phyloP scores from a whole-genome alignment of 306 rosid species.

The Purshia tridentata region DNA sequence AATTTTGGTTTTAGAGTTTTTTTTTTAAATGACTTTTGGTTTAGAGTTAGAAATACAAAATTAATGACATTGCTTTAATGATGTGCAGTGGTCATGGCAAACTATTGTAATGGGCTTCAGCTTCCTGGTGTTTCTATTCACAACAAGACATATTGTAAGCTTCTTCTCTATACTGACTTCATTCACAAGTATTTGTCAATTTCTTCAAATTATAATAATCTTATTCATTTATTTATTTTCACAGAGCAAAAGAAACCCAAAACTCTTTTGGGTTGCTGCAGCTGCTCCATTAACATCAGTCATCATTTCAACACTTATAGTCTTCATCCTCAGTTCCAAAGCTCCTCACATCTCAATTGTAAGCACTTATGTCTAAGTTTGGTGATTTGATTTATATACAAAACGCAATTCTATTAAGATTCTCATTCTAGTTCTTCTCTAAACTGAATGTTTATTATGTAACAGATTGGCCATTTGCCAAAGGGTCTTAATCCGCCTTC shows the following conservation, averaged over 20 bases:
- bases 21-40: no score
- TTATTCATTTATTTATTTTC: neutral
- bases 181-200: neutral
- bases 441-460: neutral
- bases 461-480: conserved; percentile 79
- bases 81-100: conserved; percentile 96
- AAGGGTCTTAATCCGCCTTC: conserved; percentile 93
- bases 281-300: conserved; percentile 95
- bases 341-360: conserved; percentile 54
- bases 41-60: neutral
- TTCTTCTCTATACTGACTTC: conserved; percentile 11
- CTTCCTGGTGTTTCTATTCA: conserved; percentile 62
- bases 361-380: conserved; percentile 29
- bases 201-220: neutral
- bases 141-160: conserved; percentile 83
- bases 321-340: conserved; percentile 57
- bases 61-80: neutral
- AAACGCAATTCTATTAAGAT: neutral
- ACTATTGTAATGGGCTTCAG: conserved; percentile 66
- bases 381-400: neutral
- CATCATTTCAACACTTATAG: conserved; percentile 74
- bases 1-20: no score
- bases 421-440: neutral
- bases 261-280: conserved; percentile 83
- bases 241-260: conserved; percentile 86